Evolutionary conservation across 2,329 filamentous ascomycete genomes (phyloP).

Genomic region (Paraconiothyrium sp.): DNA sequence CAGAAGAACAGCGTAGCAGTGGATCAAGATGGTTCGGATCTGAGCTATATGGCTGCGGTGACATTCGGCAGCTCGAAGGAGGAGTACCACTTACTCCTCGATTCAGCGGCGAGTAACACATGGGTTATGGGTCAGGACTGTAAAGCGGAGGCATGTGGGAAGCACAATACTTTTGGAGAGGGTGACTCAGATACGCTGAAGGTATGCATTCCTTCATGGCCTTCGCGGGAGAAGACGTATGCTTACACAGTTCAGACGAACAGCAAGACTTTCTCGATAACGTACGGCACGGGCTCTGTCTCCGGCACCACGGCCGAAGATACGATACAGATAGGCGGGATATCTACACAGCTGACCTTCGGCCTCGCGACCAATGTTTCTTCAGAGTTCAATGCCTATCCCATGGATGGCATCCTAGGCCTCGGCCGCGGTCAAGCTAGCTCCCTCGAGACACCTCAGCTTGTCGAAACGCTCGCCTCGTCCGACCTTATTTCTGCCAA

Average conservation of each 20-base stretch:
- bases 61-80: slow-evolving; percentile 60
- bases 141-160: slow-evolving; percentile 69
- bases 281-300: slow-evolving; percentile 81
- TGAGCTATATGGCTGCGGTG: slow-evolving; percentile 63
- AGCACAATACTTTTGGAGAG: slow-evolving; percentile 75
- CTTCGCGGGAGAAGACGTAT: background rate
- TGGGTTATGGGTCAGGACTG: slow-evolving; percentile 85
- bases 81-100: slow-evolving; percentile 63
- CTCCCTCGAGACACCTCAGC: slow-evolving; percentile 64
- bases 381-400: slow-evolving; percentile 77
- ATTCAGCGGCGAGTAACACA: slow-evolving; percentile 70
- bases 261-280: slow-evolving; percentile 68
- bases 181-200: slow-evolving; percentile 71
- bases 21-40: slow-evolving; percentile 63
- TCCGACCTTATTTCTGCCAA: slow-evolving; percentile 69
- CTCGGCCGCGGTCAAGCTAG: slow-evolving; percentile 67
- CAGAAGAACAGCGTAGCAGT: slow-evolving; percentile 60
- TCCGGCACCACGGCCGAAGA: slow-evolving; percentile 73
- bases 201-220: slow-evolving; percentile 30
- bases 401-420: slow-evolving; percentile 88
- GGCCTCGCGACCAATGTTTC: slow-evolving; percentile 78
- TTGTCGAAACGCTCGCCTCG: slow-evolving; percentile 70
- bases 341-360: slow-evolving; percentile 72
- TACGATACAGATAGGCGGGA: slow-evolving; percentile 68
- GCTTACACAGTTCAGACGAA: slow-evolving; percentile 49